Evolutionary conservation across 441 rosid genomes (phyloP).

Genomic region (Melastoma candidum): DNA sequence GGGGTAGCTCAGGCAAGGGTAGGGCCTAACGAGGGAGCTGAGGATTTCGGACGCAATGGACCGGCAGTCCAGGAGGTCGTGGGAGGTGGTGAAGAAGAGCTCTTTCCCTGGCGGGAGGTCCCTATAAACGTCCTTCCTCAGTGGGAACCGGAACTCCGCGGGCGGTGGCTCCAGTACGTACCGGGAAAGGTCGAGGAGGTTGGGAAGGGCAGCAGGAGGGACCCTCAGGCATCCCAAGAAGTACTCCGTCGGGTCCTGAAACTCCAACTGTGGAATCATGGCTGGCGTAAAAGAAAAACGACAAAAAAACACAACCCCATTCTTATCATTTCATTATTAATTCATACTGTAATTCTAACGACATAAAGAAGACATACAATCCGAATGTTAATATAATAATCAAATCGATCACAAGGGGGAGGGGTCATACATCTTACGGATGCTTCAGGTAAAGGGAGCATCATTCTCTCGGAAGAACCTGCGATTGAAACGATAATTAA

Average conservation of each 20-base stretch:
- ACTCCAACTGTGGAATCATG: constrained; percentile 42
- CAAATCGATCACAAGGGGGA: too few species aligned
- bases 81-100: constrained; percentile 51
- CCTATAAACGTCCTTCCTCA: constrained; percentile 62
- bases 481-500: too few species aligned
- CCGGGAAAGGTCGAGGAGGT: constrained; percentile 68
- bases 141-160: constrained; percentile 63
- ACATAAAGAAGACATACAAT: too few species aligned
- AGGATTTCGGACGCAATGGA: constrained; percentile 51
- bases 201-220: constrained; percentile 55
- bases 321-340: too few species aligned
- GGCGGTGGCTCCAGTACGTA: constrained; percentile 87
- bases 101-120: constrained; percentile 87
- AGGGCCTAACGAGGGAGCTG: constrained; percentile 45
- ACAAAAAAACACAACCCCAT: neutral
- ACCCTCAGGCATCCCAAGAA: constrained; percentile 53
- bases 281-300: constrained; percentile 26
- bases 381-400: too few species aligned
- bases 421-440: too few species aligned
- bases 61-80: constrained; percentile 63
- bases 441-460: too few species aligned
- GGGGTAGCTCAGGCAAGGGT: constrained; percentile 33
- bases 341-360: too few species aligned
- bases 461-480: too few species aligned
- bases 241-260: constrained; percentile 81